Percentiles rank a stretch among this genome's conserved stretches.
These are phyloP conservation scores for Stylonectria norvegica DNA, from an alignment of 2,329 filamentous ascomycete species.

Conservation along the genomic window DNA sequence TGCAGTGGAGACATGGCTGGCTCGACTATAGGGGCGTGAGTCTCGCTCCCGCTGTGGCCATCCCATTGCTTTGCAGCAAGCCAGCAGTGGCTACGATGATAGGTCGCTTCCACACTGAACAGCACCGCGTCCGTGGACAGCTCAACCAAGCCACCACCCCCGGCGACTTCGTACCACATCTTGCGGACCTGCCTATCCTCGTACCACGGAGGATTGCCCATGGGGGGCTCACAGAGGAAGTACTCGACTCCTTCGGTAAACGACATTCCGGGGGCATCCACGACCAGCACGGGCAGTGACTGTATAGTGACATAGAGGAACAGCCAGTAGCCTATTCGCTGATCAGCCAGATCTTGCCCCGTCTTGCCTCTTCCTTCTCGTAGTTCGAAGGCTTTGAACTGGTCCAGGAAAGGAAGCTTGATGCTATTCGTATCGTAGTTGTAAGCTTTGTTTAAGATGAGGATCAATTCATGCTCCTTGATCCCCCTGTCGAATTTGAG, in stretches of 20 bases:
- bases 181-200: slow-evolving; percentile 61
- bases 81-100: slow-evolving; percentile 57
- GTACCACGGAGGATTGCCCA: slow-evolving; percentile 71
- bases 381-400: slow-evolving; percentile 68
- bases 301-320: slow-evolving; percentile 78
- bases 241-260: slow-evolving; percentile 74
- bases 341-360: slow-evolving; percentile 65
- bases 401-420: slow-evolving; percentile 60
- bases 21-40: slow-evolving; percentile 26
- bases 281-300: slow-evolving; percentile 71
- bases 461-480: slow-evolving; percentile 72
- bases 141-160: slow-evolving; percentile 55
- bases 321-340: slow-evolving; percentile 74
- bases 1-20: slow-evolving; percentile 37
- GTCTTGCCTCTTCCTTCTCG: slow-evolving; percentile 63
- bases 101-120: slow-evolving; percentile 59
- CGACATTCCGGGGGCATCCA: slow-evolving; percentile 68
- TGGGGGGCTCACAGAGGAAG: slow-evolving; percentile 73
- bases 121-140: slow-evolving; percentile 58
- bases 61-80: slow-evolving; percentile 51
- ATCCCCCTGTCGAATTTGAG: slow-evolving; percentile 68
- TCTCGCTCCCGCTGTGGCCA: slow-evolving; percentile 29
- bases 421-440: slow-evolving; percentile 67
- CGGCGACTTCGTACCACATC: slow-evolving; percentile 73
- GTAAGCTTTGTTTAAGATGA: slow-evolving; percentile 75